Conservation (phyloP, 2,329 filamentous ascomycete species). For the Cercospora sp. region DNA sequence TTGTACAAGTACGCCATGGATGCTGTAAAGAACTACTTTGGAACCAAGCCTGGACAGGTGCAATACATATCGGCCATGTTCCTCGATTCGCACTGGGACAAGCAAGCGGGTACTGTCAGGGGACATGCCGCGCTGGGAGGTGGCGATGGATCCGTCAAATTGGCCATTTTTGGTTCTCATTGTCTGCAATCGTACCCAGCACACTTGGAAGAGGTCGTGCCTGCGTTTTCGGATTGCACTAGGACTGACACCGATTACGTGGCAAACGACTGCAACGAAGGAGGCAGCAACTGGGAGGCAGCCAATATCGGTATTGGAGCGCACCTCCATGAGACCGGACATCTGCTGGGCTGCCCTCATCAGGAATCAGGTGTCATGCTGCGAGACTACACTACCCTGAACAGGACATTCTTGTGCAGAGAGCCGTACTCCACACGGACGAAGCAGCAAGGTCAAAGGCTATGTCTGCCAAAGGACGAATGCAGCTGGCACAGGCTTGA, state of each 20-base stretch:
- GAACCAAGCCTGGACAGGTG: conserved; percentile 71
- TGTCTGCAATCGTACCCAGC: conserved; percentile 87
- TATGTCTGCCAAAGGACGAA: conserved; percentile 76
- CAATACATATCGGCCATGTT: conserved; percentile 85
- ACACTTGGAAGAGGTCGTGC: conserved; percentile 83
- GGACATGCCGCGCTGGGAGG: conserved; percentile 86
- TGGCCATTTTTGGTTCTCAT: conserved; percentile 92
- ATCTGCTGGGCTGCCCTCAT: conserved; percentile 85
- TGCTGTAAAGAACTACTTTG: conserved; percentile 76
- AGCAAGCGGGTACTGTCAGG: conserved; percentile 64
- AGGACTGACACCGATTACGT: conserved; percentile 77
- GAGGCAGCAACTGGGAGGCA: conserved; percentile 92
- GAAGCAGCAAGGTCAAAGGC: conserved; percentile 72
- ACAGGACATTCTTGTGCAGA: conserved; percentile 75
- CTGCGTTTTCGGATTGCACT: conserved; percentile 87
- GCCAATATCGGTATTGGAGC: conserved; percentile 91
- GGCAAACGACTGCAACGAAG: conserved; percentile 82
- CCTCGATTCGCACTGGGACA: conserved; percentile 88
- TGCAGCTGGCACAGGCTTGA: conserved; percentile 91
- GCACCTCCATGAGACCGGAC: conserved; percentile 87
- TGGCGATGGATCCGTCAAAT: conserved; percentile 67
- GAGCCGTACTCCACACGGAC: conserved; percentile 88
- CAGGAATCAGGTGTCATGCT: conserved; percentile 92
- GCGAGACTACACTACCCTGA: conserved; percentile 80
- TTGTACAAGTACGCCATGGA: conserved; percentile 76